Base-by-base conservation (phyloP, 768 basidiomycete genomes). In the Trametes cingulata region DNA sequence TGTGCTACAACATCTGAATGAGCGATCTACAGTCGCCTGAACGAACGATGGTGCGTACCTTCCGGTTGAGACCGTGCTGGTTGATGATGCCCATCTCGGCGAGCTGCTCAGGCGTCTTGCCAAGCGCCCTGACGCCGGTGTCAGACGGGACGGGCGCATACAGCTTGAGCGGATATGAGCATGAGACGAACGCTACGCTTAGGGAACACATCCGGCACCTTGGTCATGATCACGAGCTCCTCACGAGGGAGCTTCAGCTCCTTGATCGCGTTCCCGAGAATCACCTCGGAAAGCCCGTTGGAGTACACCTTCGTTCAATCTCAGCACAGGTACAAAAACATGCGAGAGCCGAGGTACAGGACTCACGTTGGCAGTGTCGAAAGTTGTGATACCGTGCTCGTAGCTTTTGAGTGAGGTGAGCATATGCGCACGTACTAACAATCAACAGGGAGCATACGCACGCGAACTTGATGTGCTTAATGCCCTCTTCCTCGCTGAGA, bases 191-290 rank as follows among this genome's bases (percentile, higher is more conserved):
- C 15, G 29, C 7, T 15, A 29, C 29, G 12, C 3, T n/a, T 10
- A 36, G 25, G n/a, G n/a, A 20, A 33, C 29, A 10, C 6, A 22
- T 1, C 2, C 0, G 19, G 12, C 22, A 72, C 66, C 73, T 83
- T 84, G 53, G 81, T 81, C 65, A 82, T 69, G 45, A 83, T 74
- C 17, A 83, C 81, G 29, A 82, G 67, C 60, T 76, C 73, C 14
- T 79, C 78, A 10, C 81, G 73, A 1, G 79, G 80, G 15, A 79
- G 69, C n/a, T 77, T 57, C 51, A 75, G 69, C 62, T 74, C 53
- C 59, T 77, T 79, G 65, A 82, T 73, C 6, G 77, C 77, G 52
- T 78, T 76, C 19, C 80, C 79, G 17, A 80, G 69, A 60, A 80
- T 73, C 24, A 68, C 51, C 62, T 82, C 80, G 0, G 75, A 77